Evolutionary conservation across 495 filamentous ascomycete genomes (phyloP), one percentile per base, ranked within the genome.

Genomic region (Neurospora africana): DNA sequence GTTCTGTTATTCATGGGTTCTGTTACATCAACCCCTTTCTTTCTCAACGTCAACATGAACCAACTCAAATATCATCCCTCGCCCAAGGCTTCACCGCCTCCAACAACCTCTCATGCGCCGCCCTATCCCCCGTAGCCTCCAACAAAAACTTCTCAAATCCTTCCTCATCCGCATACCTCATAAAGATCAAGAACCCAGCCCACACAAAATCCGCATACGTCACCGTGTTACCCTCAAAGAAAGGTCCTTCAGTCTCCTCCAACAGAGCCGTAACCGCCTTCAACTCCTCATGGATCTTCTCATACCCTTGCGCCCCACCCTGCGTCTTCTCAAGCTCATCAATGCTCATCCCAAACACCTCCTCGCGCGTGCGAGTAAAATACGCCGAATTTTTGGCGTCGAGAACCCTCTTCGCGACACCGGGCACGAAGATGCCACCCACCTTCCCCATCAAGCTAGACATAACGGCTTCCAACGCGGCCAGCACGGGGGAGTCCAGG

Each of bases 201-300:
- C 82, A 83, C 9, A 81, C 71, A 69, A 86, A 84, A 76, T 86
- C 84, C 71, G 78, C 79, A 75, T 79, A 85, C 15, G 77, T 78
- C 5, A 81, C 67, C 47, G 74, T 76, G 47, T 74, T 72, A 5
- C 83, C 83, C 74, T 79, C 30, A 61, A 85, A 84, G 70, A 82
- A 90, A 30, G 83, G 86, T 1, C 86, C 89, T 19, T 0, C 36
- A 23, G 71, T 83, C 75, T 87, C 84, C 78, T 81, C 82, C 78
- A 90, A 71, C 74, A 88, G 38, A 3, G 70, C 83, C 37, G 83
- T 86, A 27, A 86, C 69, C 68, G 83, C 78, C 65, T 78, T 72
- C 15, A 88, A 30, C 7, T 69, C 33, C 5, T 77, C 72, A 15
- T 71, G 87, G 39, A 81, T 79, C n/a, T 79, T 70, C 69, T 79